Conservation (phyloP, 345 rosid species). For the Excoecaria cochinchinensis region DNA sequence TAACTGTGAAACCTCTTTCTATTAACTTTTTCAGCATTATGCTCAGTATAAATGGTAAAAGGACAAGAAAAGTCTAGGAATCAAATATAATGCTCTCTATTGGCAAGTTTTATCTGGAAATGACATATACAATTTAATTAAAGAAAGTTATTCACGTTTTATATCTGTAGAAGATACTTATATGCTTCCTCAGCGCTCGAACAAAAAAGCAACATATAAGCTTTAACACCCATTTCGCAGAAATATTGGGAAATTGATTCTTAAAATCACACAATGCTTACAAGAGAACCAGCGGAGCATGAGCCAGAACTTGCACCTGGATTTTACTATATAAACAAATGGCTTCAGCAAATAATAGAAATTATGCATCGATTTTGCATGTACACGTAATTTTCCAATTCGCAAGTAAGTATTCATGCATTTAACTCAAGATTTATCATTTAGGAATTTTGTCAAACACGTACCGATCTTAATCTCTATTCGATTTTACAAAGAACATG, state of each 20-base stretch:
- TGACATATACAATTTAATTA: not conserved
- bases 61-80: not conserved
- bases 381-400: too few species aligned
- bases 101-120: not conserved
- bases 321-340: not conserved
- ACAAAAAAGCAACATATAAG: not conserved
- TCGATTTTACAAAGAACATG: not conserved
- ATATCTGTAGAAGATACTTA: not conserved
- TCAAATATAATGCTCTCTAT: not conserved
- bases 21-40: not conserved
- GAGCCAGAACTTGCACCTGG: not conserved
- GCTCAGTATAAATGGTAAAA: not conserved
- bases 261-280: not conserved
- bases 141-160: not conserved
- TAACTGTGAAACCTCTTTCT: not conserved
- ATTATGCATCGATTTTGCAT: too few species aligned
- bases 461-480: slow-evolving; percentile 8
- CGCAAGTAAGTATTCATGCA: not conserved
- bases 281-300: not conserved
- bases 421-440: not conserved
- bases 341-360: not conserved
- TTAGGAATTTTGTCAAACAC: slow-evolving; percentile 56
- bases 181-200: not conserved
- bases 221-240: not conserved
- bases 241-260: not conserved